These are phyloP conservation scores for Penicillium occitanis DNA, from an alignment of 2,329 filamentous ascomycete species.

Conservation along the genomic window DNA sequence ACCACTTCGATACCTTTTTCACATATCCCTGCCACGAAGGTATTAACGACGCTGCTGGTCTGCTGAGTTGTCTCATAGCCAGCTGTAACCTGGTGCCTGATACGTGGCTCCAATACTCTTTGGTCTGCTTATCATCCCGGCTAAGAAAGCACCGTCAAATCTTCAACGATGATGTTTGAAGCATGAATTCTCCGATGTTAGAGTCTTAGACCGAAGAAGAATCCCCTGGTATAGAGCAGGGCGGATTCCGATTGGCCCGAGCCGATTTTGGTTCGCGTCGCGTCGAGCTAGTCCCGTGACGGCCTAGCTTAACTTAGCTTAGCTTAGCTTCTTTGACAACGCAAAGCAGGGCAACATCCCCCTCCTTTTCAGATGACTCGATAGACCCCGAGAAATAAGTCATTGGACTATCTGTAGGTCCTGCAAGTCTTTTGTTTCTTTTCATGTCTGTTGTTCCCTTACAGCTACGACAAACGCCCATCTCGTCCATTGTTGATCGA, in stretches of 20 bases:
- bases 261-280: constrained; percentile 5
- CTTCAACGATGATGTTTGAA: background rate
- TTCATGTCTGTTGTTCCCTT: background rate
- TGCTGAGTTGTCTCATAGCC: background rate
- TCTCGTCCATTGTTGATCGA: background rate
- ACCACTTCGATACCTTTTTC: background rate
- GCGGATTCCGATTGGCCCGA: constrained; percentile 6
- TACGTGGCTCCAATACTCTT: background rate
- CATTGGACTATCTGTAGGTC: background rate
- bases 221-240: background rate
- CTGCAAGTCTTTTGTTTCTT: background rate
- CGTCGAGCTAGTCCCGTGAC: constrained; percentile 5
- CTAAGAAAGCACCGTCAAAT: background rate
- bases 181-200: background rate
- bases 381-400: background rate
- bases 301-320: background rate
- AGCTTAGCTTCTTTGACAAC: background rate
- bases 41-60: background rate
- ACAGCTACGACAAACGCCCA: background rate
- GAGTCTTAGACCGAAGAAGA: background rate
- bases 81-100: background rate
- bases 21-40: background rate
- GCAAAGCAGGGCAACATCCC: background rate
- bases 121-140: background rate
- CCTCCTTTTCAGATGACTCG: background rate